phyloP scores from a whole-genome alignment of 208 protist species.

The Acanthamoeba sp. region DNA sequence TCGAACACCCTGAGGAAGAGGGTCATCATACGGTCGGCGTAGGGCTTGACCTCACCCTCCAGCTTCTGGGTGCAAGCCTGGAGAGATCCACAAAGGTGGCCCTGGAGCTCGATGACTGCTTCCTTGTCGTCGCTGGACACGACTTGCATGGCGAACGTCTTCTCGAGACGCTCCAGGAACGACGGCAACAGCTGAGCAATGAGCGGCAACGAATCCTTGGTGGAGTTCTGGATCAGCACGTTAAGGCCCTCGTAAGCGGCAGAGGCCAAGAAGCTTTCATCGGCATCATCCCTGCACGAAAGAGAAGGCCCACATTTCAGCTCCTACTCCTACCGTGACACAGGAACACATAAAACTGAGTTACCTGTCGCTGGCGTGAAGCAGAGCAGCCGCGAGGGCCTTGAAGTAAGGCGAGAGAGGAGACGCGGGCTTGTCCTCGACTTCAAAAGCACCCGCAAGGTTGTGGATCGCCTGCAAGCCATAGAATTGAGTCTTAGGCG shows the following conservation, averaged over 20 bases:
- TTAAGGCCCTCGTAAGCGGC: constrained; percentile 96
- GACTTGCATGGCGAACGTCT: constrained; percentile 85
- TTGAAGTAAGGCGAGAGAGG: constrained; percentile 93
- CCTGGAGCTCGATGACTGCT: constrained; percentile 54
- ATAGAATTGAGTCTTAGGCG: neutral
- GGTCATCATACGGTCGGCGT: constrained; percentile 81
- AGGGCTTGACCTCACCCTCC: constrained; percentile 13
- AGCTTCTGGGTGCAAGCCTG: constrained; percentile 69
- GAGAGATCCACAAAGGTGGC: constrained; percentile 49
- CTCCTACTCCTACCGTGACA: neutral
- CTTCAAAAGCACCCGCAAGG: constrained; percentile 93
- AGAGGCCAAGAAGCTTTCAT: constrained; percentile 80
- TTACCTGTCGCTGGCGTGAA: constrained; percentile 66
- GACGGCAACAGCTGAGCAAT: constrained; percentile 91
- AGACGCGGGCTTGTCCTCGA: constrained; percentile 89
- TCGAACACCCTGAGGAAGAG: constrained; percentile 81
- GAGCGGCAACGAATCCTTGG: constrained; percentile 88
- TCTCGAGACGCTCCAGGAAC: constrained; percentile 89
- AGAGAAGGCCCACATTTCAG: neutral
- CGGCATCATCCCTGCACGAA: constrained; percentile 87
- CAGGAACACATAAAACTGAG: neutral
- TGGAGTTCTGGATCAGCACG: constrained; percentile 92
- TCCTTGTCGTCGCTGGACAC: constrained; percentile 79
- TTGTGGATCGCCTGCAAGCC: constrained; percentile 90
- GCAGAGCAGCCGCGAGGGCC: constrained; percentile 59